These are phyloP conservation scores for Chalciporus pseudorubinellus DNA, from an alignment of 768 basidiomycete species.

Conservation along the genomic window DNA sequence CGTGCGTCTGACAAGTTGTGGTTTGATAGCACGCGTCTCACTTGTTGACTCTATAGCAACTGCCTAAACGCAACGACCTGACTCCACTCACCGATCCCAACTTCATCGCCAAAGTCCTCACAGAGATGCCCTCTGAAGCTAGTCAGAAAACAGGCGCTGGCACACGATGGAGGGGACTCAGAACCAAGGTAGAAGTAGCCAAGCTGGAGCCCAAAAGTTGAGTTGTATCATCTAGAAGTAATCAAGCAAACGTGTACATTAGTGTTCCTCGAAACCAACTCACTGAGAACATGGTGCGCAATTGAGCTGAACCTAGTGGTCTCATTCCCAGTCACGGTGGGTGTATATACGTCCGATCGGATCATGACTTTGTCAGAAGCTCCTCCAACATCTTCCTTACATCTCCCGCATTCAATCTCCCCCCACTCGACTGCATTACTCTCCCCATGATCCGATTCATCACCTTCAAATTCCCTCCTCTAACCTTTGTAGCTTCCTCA, in stretches of 20 bases:
- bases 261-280: no score
- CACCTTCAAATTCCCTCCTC: slow-evolving; percentile 66
- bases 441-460: slow-evolving; percentile 52
- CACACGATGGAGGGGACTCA: slow-evolving; percentile 85
- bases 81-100: slow-evolving; percentile 85
- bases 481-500: slow-evolving; percentile 60
- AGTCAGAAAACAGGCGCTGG: slow-evolving; percentile 63
- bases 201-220: slow-evolving; percentile 11
- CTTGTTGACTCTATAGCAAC: slow-evolving; percentile 40
- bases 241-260: not conserved
- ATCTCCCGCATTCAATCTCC: slow-evolving; percentile 70
- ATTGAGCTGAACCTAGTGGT: no score
- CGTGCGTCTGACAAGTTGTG: slow-evolving; percentile 41
- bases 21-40: not conserved
- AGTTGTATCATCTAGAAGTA: not conserved
- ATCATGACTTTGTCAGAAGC: slow-evolving; percentile 32
- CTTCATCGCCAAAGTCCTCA: slow-evolving; percentile 73
- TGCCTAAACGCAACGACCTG: slow-evolving; percentile 75
- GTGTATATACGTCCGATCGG: no score
- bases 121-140: slow-evolving; percentile 55
- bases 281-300: no score
- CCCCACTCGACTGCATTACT: slow-evolving; percentile 79
- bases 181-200: slow-evolving; percentile 58
- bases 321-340: no score
- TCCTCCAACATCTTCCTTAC: slow-evolving; percentile 51